Percentiles rank a stretch among this genome's conserved stretches.
Evolutionary conservation across 2,329 filamentous ascomycete species (phyloP).

Genomic region (Cryphonectria japonica): DNA sequence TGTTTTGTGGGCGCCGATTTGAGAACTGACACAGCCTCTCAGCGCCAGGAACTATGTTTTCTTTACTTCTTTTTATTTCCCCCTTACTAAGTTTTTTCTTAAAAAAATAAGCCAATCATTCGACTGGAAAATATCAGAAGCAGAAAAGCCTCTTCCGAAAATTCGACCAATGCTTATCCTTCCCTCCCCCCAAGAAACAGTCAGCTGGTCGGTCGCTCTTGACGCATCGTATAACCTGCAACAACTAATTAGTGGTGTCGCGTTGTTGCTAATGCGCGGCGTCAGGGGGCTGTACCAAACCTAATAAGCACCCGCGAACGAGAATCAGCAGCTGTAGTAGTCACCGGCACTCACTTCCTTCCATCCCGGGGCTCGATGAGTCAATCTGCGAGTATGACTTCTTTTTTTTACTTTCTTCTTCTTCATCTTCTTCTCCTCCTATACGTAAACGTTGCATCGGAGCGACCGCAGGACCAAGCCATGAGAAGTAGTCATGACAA

Average conservation of each 20-base stretch:
- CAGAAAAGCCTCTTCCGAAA: background rate
- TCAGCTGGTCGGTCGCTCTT: conserved; percentile 7
- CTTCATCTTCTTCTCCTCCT: background rate
- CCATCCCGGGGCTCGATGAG: background rate
- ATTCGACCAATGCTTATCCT: background rate
- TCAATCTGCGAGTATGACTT: conserved; percentile 5
- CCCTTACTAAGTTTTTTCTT: background rate
- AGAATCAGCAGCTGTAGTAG: background rate
- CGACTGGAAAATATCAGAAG: background rate
- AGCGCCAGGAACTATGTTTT: background rate
- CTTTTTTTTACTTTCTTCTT: background rate
- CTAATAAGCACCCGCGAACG: background rate
- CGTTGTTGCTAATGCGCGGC: background rate
- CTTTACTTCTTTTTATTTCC: background rate
- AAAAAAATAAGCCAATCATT: background rate
- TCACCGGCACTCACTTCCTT: background rate
- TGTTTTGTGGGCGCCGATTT: conserved; percentile 7
- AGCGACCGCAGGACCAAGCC: background rate
- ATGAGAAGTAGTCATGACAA: background rate
- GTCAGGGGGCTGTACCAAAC: background rate
- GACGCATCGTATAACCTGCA: background rate
- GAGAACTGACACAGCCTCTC: conserved; percentile 26
- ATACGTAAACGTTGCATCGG: conserved; percentile 11
- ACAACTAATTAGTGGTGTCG: background rate
- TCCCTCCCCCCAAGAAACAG: background rate